A percentile compares a stretch with the other conserved stretches of the same genome.
Evolutionary conservation across 306 rosid species (phyloP).

Genomic region (Fagus sylvatica): DNA sequence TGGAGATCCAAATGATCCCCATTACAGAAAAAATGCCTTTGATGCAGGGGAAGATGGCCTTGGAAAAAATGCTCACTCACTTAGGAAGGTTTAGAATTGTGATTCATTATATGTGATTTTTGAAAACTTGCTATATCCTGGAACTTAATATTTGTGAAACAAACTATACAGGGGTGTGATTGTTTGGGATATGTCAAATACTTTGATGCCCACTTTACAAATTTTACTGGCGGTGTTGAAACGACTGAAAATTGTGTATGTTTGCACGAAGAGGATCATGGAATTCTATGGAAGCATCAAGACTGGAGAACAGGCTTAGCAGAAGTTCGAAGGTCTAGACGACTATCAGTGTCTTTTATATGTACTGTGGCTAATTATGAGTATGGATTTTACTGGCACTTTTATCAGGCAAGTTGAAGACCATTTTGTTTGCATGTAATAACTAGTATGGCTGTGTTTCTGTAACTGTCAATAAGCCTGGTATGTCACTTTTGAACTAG

Average conservation of each 20-base stretch:
- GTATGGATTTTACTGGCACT: constrained; percentile 88
- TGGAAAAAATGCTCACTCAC: constrained; percentile 91
- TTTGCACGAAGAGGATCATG: constrained; percentile 92
- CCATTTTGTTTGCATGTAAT: constrained; percentile 4
- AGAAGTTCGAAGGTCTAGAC: constrained; percentile 86
- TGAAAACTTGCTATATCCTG: constrained; percentile 1
- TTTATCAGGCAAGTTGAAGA: constrained; percentile 73
- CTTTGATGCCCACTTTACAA: constrained; percentile 85
- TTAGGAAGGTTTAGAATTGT: constrained; percentile 60
- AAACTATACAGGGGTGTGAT: constrained; percentile 72
- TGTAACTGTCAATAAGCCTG: constrained; percentile 1
- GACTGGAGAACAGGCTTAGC: constrained; percentile 94
- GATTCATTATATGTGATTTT: constrained; percentile 18
- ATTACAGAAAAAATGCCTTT: constrained; percentile 91
- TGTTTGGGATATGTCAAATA: constrained; percentile 90
- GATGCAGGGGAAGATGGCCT: constrained; percentile 97
- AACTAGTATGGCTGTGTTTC: constrained; percentile 7
- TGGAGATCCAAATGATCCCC: constrained; percentile 95
- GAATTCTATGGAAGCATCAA: constrained; percentile 89
- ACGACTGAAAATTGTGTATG: constrained; percentile 76
- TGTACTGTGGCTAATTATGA: constrained; percentile 93
- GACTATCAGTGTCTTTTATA: constrained; percentile 69
- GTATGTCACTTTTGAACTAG: constrained; percentile 1
- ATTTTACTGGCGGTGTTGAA: constrained; percentile 84
- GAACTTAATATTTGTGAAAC: constrained; percentile 20